Conservation (phyloP, 805 yeast species). For the Saccharomycopsis capsularis region DNA sequence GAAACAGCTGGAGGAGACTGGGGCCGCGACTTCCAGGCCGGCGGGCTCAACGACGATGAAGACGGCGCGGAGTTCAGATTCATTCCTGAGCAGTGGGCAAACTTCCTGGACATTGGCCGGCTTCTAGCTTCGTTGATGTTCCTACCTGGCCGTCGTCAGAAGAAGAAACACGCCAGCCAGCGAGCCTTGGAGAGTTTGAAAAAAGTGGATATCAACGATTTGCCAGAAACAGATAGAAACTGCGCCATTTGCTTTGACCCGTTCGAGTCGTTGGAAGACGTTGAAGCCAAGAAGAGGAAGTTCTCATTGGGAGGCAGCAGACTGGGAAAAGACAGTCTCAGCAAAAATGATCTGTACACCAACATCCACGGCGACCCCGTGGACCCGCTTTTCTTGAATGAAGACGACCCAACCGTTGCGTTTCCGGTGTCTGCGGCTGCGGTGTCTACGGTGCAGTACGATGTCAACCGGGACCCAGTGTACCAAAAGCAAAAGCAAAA, state of each 20-base stretch:
- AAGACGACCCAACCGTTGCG: slow-evolving; percentile 12
- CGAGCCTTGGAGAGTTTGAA: slow-evolving; percentile 17
- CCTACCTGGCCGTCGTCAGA: not conserved
- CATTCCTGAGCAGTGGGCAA: not conserved
- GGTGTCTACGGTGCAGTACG: not conserved
- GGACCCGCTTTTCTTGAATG: slow-evolving; percentile 6
- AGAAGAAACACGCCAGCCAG: slow-evolving; percentile 20
- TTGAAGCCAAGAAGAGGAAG: not conserved
- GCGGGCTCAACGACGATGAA: not conserved
- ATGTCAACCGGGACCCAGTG: slow-evolving; percentile 7
- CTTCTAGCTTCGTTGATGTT: slow-evolving; percentile 14
- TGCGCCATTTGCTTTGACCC: slow-evolving; percentile 22
- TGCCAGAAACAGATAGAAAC: slow-evolving; percentile 14
- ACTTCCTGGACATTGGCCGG: slow-evolving; percentile 8
- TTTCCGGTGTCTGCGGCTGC: slow-evolving; percentile 8
- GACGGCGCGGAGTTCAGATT: not conserved
- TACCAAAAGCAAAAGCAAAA: slow-evolving; percentile 4
- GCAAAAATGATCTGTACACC: not conserved
- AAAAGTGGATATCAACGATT: slow-evolving; percentile 4
- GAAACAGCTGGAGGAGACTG: slow-evolving; percentile 2
- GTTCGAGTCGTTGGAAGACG: slow-evolving; percentile 3
- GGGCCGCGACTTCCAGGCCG: slow-evolving; percentile 1
- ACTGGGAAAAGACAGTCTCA: not conserved
- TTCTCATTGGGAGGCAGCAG: not conserved
- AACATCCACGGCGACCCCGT: not conserved